A percentile compares a stretch with the other conserved stretches of the same genome.
phyloP scores from a whole-genome alignment of 306 rosid species.

The Medicago lupulina region DNA sequence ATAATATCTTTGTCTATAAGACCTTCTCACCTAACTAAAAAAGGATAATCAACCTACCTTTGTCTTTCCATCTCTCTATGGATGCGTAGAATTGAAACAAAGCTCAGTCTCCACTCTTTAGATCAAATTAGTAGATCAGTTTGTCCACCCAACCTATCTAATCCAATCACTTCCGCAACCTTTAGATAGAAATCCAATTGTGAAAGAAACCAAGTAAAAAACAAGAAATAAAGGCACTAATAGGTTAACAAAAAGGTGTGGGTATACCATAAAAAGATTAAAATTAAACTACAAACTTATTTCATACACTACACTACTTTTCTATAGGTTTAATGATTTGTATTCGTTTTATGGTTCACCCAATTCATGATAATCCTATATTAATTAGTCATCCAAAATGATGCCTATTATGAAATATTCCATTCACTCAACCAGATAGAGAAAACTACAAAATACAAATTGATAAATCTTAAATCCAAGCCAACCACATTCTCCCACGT shows the following conservation, averaged over 20 bases:
- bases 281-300: slow-evolving; percentile 2
- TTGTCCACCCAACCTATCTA: slow-evolving; percentile 56
- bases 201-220: not conserved
- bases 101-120: slow-evolving; percentile 31
- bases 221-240: not conserved
- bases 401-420: slow-evolving; percentile 20
- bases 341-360: slow-evolving; percentile 40
- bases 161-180: slow-evolving; percentile 32
- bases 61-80: slow-evolving; percentile 9
- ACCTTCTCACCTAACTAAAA: slow-evolving; percentile 52
- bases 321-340: slow-evolving; percentile 20
- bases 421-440: slow-evolving; percentile 14
- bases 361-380: slow-evolving; percentile 11
- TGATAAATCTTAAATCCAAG: not conserved
- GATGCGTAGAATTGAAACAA: slow-evolving; percentile 55
- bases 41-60: slow-evolving; percentile 50
- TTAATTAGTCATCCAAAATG: slow-evolving; percentile 15
- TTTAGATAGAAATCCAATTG: slow-evolving; percentile 11
- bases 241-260: slow-evolving; percentile 13
- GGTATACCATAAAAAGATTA: not conserved
- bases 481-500: slow-evolving; percentile 3
- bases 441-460: slow-evolving; percentile 13
- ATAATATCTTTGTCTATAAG: slow-evolving; percentile 42
- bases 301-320: not conserved
- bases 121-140: slow-evolving; percentile 39